Evolutionary conservation across 805 yeast genomes (phyloP).

Genomic region (Saccharomyces paradoxus): DNA sequence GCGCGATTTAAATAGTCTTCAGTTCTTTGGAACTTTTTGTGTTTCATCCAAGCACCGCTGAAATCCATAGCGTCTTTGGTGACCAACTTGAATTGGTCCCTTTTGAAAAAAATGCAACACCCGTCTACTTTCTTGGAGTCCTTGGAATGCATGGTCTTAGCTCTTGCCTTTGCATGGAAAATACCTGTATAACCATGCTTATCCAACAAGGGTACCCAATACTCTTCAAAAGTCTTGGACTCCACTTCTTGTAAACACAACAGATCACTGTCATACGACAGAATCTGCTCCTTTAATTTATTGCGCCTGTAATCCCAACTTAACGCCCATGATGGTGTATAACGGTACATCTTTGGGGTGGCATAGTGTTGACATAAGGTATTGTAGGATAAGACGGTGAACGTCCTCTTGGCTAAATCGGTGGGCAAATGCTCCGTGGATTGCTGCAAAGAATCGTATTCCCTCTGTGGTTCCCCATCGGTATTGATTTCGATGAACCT

Average conservation of each 20-base stretch:
- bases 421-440: conserved; percentile 18
- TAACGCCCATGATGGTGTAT: conserved; percentile 96
- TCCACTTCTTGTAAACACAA: conserved; percentile 95
- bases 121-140: conserved; percentile 94
- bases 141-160: conserved; percentile 74
- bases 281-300: conserved; percentile 62
- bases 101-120: conserved; percentile 86
- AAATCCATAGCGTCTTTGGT: conserved; percentile 75
- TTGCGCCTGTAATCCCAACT: conserved; percentile 87
- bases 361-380: conserved; percentile 95
- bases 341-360: conserved; percentile 81
- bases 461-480: conserved; percentile 52
- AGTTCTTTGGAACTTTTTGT: conserved; percentile 82
- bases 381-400: conserved; percentile 81
- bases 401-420: conserved; percentile 33
- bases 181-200: conserved; percentile 71
- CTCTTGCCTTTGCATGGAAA: conserved; percentile 83
- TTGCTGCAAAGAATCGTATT: conserved; percentile 26
- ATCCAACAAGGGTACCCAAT: conserved; percentile 70
- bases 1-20: conserved; percentile 93
- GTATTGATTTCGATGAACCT: conserved; percentile 74
- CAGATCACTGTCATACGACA: conserved; percentile 60
- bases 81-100: conserved; percentile 56
- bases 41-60: conserved; percentile 69
- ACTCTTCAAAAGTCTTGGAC: conserved; percentile 73